A percentile compares a stretch with the other conserved stretches of the same genome.
These are phyloP conservation scores for Camelina laxa DNA, from an alignment of 345 rosid species.

Conservation along the genomic window DNA sequence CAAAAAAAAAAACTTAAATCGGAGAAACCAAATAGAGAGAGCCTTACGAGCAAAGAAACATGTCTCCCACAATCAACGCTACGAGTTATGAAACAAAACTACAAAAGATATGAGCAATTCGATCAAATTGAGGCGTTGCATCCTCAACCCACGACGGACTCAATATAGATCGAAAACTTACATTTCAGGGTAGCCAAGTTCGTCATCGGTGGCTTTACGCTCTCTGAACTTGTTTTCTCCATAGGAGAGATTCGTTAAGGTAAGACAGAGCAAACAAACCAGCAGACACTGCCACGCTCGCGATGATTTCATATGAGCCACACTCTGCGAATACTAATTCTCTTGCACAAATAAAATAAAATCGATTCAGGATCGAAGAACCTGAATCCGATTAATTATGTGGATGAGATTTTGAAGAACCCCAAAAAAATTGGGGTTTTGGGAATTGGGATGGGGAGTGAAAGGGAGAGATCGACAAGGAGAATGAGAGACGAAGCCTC, in stretches of 20 bases:
- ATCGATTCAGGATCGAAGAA: slow-evolving; percentile 13
- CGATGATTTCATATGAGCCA: slow-evolving; percentile 61
- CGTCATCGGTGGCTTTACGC: slow-evolving; percentile 83
- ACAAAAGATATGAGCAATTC: background rate
- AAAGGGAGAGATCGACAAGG: slow-evolving; percentile 32
- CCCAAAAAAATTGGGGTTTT: slow-evolving; percentile 26
- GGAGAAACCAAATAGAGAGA: background rate
- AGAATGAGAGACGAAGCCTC: slow-evolving; percentile 34
- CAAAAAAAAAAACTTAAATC: background rate
- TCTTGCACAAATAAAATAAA: background rate
- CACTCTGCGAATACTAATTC: slow-evolving; percentile 31
- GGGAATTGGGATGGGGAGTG: slow-evolving; percentile 17
- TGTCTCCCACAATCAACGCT: slow-evolving; percentile 23
- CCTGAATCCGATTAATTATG: slow-evolving; percentile 5
- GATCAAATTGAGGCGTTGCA: slow-evolving; percentile 2
- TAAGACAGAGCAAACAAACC: slow-evolving; percentile 48
- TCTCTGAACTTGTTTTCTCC: slow-evolving; percentile 81
- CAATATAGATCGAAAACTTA: slow-evolving; percentile 44
- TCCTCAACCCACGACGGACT: background rate
- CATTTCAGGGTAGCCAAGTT: slow-evolving; percentile 73
- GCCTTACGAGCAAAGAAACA: background rate
- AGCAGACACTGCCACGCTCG: slow-evolving; percentile 47
- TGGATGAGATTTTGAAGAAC: slow-evolving; percentile 10
- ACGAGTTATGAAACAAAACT: background rate
- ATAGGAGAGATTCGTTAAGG: slow-evolving; percentile 34